Evolutionary conservation across 495 filamentous ascomycete species (phyloP).

Genomic region (Niebla homalea): DNA sequence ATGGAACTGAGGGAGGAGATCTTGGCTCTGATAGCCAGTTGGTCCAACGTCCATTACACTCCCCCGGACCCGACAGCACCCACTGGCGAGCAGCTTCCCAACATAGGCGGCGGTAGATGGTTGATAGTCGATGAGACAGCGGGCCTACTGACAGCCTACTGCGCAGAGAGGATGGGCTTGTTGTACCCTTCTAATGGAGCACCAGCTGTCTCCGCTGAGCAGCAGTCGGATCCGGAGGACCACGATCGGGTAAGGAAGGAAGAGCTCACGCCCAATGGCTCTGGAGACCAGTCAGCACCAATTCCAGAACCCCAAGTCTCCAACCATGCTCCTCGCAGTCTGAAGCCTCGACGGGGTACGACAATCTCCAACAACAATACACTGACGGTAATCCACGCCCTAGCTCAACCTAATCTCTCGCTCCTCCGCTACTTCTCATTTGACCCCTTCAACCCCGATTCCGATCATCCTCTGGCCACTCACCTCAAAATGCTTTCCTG

Average conservation of each 20-base stretch:
- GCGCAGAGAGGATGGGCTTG: conserved; percentile 87
- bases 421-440: conserved; percentile 79
- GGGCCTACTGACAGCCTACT: conserved; percentile 69
- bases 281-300: too few species aligned
- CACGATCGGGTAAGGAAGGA: conserved; percentile 12
- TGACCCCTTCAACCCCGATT: conserved; percentile 51
- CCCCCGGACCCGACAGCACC: neutral
- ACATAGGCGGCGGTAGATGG: conserved; percentile 54
- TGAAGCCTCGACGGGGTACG: conserved; percentile 19
- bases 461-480: conserved; percentile 63
- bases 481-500: conserved; percentile 77
- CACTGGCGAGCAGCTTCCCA: conserved; percentile 1
- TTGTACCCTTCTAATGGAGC: conserved; percentile 32
- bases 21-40: conserved; percentile 55
- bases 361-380: conserved; percentile 53
- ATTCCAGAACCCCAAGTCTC: conserved; percentile 14
- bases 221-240: conserved; percentile 19
- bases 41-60: conserved; percentile 48
- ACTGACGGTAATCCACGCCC: conserved; percentile 75
- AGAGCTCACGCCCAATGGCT: neutral
- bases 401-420: conserved; percentile 77
- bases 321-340: conserved; percentile 15
- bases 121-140: conserved; percentile 83
- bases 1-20: conserved; percentile 83
- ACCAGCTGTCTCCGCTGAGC: too few species aligned